Percentiles rank a stretch among this genome's conserved stretches.
Evolutionary conservation across 805 yeast genomes (phyloP).

Genomic region (Lachancea thermotolerans): DNA sequence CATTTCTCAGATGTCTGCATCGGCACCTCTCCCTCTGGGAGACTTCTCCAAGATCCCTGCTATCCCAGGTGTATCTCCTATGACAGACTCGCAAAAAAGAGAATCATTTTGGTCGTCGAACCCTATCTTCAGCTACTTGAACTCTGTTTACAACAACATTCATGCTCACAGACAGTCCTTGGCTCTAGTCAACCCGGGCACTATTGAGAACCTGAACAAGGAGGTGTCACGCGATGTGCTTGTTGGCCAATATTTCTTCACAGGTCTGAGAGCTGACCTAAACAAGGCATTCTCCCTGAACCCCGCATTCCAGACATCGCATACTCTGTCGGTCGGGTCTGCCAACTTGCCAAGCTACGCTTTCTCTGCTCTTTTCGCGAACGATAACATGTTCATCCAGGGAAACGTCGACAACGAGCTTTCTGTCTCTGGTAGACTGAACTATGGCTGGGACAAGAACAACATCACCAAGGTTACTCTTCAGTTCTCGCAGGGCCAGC

Average conservation of each 20-base stretch:
- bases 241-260: conserved; percentile 80
- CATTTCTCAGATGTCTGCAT: conserved; percentile 5
- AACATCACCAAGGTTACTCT: conserved; percentile 77
- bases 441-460: conserved; percentile 81
- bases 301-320: conserved; percentile 96
- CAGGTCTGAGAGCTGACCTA: conserved; percentile 94
- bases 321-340: conserved; percentile 84
- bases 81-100: conserved; percentile 45
- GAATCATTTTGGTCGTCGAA: conserved; percentile 65
- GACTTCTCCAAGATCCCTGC: conserved; percentile 60
- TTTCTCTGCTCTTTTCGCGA: conserved; percentile 81
- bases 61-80: conserved; percentile 49
- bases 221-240: conserved; percentile 94
- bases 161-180: conserved; percentile 73
- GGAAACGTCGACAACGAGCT: conserved; percentile 87
- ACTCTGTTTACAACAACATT: conserved; percentile 66
- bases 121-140: conserved; percentile 73
- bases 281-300: conserved; percentile 84
- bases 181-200: conserved; percentile 86
- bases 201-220: conserved; percentile 85
- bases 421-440: conserved; percentile 79
- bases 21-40: conserved; percentile 44
- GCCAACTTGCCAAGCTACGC: conserved; percentile 84
- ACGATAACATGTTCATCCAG: conserved; percentile 78
- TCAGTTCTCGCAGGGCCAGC: conserved; percentile 85